Base-by-base conservation (phyloP, 1,284 basidiomycete genomes). In the Ustilago trichophora region DNA sequence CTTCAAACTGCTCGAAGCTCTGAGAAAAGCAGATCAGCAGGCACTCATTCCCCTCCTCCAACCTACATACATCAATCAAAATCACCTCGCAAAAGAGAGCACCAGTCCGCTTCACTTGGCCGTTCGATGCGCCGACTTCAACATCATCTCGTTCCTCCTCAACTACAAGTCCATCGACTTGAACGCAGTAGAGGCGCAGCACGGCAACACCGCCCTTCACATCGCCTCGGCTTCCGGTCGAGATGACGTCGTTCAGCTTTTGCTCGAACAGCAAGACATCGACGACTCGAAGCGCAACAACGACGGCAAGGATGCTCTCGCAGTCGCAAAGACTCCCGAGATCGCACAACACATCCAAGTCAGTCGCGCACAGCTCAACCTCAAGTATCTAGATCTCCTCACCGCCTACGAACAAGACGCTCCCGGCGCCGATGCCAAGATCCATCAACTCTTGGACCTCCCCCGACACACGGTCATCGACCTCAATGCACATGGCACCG, bases 161-260 rank as follows among this genome's bases (percentile, higher is more conserved):
- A 85, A 87, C 10, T 86, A 93, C 83, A 86, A 89, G 67, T 85
- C 87, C 27, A 89, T 75, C 37, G 48, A 80, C 59, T 46, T 75
- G 40, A 79, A 81, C 24, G 71, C 69, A 2, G 26, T 42, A 7
- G 83, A 83, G 36, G 29, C 66, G 0, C 75, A 81, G 31, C 59
- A 72, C 12, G 88, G 89, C 3, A 90, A 89, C 6, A 93, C 93
- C 0, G 86, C 93, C 0, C 85, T 97, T 0, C 94, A 98, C 80
- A 86, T 97, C 9, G 93, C 93, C 0, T 88, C 90, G 0, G 88
- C 89, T 1, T 85, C 93, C 2, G 91, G 90, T 4, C 85, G 94
- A 31, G 83, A 86, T 3, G 94, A 97, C 58, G 87, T 91, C 9
- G 88, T 85, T 62, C 62, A 75, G 54, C 70, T 77, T 16, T 65